Evolutionary conservation across 2,329 filamentous ascomycete genomes (phyloP), one percentile per base, ranked within the genome.

Genomic region (Furcasterigmium sp.): DNA sequence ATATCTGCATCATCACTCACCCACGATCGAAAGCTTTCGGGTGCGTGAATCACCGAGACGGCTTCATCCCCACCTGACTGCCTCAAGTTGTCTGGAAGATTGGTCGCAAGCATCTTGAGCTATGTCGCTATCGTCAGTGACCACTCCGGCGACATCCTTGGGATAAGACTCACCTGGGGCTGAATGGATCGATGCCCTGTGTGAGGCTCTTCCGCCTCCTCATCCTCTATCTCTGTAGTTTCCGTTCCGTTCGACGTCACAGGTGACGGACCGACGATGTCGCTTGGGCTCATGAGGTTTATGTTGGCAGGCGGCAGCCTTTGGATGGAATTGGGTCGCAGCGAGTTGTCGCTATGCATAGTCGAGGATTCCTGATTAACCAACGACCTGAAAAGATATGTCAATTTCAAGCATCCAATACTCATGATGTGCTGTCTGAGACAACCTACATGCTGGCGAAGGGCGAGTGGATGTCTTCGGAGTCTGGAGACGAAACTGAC

Each of bases 11-110:
- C 7, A 32, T 37, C 34, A 60, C 78, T 58, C 62, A 93, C 87
- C 78, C 93, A 95, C 53, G 79, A 79, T 44, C 80, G 77, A 63
- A 93, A 96, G 48, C 85, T 87, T 51, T 88, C 76, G 0, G 91
- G 90, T 14, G 87, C 88, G 70, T 95, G 91, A 53, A 96, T 95
- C 43, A 95, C 91, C 2, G 91, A 96, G 42, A 88, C 77, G 19
- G 89, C 84, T 52, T 91, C 88, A 51, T 95, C 88, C 48, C 82
- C 82, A 19, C 76, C 76, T 42, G 69, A 67, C 41, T 75, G 73
- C 58, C 82, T 69, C 60, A 84, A 56, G 46, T 73, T 68, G 34
- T 80, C 77, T 3, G 78, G 65, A 9, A 84, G 55, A 47, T 73
- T 76, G 5, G 80, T 84, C 41, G 67, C 69, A 14, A 82, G 62